Percentiles rank a stretch among this genome's conserved stretches.
Conservation (phyloP, 345 rosid species). For the Eutrema yunnanense region DNA sequence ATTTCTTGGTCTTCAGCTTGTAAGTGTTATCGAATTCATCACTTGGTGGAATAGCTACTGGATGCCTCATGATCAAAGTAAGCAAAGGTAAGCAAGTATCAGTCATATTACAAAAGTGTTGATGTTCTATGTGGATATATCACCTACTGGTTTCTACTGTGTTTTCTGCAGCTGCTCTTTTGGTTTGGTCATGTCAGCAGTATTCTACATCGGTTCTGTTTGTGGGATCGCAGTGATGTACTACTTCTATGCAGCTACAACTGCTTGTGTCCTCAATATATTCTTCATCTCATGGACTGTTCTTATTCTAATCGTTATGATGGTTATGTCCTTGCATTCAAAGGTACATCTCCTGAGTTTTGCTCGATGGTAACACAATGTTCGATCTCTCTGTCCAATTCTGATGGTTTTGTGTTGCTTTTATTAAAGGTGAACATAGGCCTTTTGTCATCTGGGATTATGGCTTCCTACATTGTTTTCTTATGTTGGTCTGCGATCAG, state of each 20-base stretch:
- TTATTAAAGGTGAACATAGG: conserved; percentile 61
- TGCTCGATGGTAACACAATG: neutral
- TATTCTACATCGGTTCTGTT: conserved; percentile 50
- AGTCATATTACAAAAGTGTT: neutral
- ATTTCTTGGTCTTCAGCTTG: conserved; percentile 79
- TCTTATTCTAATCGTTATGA: conserved; percentile 57
- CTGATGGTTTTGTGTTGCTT: conserved; percentile 11
- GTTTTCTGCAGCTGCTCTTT: conserved; percentile 50
- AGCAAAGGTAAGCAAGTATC: conserved; percentile 42
- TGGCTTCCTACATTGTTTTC: conserved; percentile 86
- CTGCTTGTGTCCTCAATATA: conserved; percentile 56
- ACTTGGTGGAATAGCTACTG: conserved; percentile 89
- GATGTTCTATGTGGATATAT: neutral
- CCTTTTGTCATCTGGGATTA: conserved; percentile 72
- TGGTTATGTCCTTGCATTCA: conserved; percentile 66
- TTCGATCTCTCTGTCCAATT: neutral
- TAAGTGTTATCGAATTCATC: conserved; percentile 78
- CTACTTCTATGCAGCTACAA: conserved; percentile 41
- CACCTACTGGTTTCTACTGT: neutral
- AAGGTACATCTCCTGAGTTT: conserved; percentile 38
- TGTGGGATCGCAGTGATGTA: conserved; percentile 57
- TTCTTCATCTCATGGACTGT: conserved; percentile 80
- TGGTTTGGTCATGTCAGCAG: conserved; percentile 55
- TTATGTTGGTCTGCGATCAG: conserved; percentile 95
- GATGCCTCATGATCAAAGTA: conserved; percentile 56